Conservation (phyloP, 192 early-diverging fungal genomes). For the Obelidium mucronatum region DNA sequence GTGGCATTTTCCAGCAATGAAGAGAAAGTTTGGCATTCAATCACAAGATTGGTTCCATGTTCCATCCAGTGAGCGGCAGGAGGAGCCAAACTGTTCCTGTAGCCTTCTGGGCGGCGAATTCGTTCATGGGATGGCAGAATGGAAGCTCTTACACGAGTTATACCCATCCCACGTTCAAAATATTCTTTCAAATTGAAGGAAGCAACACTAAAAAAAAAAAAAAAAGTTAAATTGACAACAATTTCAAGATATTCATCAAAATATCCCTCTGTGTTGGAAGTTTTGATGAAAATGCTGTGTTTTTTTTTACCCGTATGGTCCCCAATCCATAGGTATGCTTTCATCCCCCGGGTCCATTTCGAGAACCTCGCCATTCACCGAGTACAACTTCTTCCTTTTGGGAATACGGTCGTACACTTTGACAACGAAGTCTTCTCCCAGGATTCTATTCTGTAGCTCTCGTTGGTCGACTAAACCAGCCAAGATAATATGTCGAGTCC, state of each 20-base stretch:
- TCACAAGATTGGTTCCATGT: conserved; percentile 10
- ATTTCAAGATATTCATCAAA: too few species aligned
- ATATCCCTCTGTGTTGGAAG: too few species aligned
- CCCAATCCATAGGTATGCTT: background rate
- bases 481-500: conserved; percentile 4
- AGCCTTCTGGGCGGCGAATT: background rate
- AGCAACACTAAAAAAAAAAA: background rate
- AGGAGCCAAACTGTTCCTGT: background rate
- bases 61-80: conserved; percentile 17
- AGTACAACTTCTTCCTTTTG: background rate
- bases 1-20: background rate
- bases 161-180: background rate
- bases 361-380: background rate
- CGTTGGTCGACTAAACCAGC: conserved; percentile 8
- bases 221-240: background rate
- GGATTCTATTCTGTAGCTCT: background rate
- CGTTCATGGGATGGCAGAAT: background rate
- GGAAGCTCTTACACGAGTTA: conserved; percentile 1
- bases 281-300: background rate
- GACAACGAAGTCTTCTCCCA: conserved; percentile 3
- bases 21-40: conserved; percentile 13
- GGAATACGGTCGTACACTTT: conserved; percentile 26
- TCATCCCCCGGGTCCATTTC: background rate
- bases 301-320: background rate
- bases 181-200: conserved; percentile 6